Percentiles rank a stretch among this genome's conserved stretches.
Evolutionary conservation across 2,329 filamentous ascomycete species (phyloP).

Genomic region (Aulographum hederae): DNA sequence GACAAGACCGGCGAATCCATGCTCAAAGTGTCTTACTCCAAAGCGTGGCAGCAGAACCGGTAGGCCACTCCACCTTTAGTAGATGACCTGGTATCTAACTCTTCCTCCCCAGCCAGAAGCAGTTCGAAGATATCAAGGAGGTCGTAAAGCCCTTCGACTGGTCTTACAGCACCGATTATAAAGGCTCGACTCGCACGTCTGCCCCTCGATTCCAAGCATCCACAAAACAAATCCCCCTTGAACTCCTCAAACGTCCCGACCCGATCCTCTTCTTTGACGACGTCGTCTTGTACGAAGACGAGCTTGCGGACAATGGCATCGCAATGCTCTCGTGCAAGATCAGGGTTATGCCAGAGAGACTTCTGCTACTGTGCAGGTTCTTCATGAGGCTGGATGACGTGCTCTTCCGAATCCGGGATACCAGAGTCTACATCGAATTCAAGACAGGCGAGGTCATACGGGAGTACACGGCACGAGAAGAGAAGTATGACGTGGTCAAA

Average conservation of each 20-base stretch:
- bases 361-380: conserved; percentile 69
- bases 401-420: conserved; percentile 72
- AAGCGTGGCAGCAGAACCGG: conserved; percentile 63
- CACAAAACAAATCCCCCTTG: conserved; percentile 54
- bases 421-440: conserved; percentile 83
- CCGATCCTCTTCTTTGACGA: conserved; percentile 96
- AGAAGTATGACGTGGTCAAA: conserved; percentile 58
- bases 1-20: conserved; percentile 86
- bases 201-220: conserved; percentile 23
- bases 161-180: conserved; percentile 87
- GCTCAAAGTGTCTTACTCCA: conserved; percentile 85
- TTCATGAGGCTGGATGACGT: conserved; percentile 92
- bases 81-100: neutral
- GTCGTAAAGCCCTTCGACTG: conserved; percentile 95
- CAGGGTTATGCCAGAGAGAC: conserved; percentile 74
- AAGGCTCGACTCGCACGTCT: conserved; percentile 27
- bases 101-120: conserved; percentile 56
- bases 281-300: conserved; percentile 89
- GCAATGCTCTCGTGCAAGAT: conserved; percentile 80
- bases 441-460: conserved; percentile 58
- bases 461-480: conserved; percentile 83
- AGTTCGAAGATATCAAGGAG: conserved; percentile 60
- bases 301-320: conserved; percentile 94
- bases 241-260: conserved; percentile 72
- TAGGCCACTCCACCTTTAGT: conserved; percentile 24